Percentiles rank a stretch among this genome's conserved stretches.
Conservation (phyloP, 257 asterid species). For the Ehretia macrophylla region DNA sequence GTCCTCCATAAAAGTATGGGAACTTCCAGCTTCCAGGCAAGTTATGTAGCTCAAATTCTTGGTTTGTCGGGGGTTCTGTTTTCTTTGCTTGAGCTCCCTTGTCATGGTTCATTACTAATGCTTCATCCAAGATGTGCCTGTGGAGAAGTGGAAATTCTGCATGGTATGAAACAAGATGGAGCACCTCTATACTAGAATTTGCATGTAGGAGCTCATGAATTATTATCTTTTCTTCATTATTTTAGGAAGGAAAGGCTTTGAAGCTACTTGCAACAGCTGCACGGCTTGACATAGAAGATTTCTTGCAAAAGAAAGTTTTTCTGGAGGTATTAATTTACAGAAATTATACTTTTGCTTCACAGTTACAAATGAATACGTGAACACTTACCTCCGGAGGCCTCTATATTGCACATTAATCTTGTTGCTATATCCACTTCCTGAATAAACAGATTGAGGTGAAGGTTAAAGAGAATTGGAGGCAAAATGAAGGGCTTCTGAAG, state of each 20-base stretch:
- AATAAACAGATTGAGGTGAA: constrained; percentile 73
- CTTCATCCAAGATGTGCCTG: neutral
- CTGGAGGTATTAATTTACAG: constrained; percentile 60
- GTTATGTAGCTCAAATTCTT: too few species aligned
- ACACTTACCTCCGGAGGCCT: too few species aligned
- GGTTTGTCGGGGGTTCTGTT: too few species aligned
- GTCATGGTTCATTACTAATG: too few species aligned
- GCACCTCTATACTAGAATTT: neutral
- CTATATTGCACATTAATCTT: neutral
- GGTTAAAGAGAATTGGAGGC: constrained; percentile 95
- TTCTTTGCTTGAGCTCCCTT: too few species aligned
- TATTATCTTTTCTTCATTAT: constrained; percentile 5
- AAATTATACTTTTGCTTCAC: neutral
- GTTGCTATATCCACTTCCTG: neutral
- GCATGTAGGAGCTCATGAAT: neutral
- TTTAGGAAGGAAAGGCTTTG: constrained; percentile 89
- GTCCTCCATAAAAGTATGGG: too few species aligned
- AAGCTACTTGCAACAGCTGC: constrained; percentile 94
- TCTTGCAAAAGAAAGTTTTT: constrained; percentile 90
- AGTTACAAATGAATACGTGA: neutral
- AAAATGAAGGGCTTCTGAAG: constrained; percentile 91
- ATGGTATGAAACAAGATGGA: neutral
- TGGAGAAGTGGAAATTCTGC: neutral
- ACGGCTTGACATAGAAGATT: constrained; percentile 94
- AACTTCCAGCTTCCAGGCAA: too few species aligned